Percentiles rank a stretch among this genome's conserved stretches.
Conservation (phyloP, 129 eudicot species). For the Deinandra increscens region DNA sequence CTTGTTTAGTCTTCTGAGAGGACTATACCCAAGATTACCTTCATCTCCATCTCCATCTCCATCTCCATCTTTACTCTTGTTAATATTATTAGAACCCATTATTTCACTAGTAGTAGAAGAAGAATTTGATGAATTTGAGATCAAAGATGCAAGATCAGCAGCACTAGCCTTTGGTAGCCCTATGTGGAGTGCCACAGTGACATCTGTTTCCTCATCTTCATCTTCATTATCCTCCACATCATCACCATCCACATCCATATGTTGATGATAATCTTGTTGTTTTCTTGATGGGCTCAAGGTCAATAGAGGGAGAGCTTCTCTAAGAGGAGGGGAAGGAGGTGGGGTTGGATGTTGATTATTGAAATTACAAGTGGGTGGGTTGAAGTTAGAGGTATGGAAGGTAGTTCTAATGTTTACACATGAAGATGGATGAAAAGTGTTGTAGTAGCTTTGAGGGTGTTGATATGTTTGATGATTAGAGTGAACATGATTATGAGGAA, state of each 20-base stretch:
- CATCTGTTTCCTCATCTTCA: slow-evolving; percentile 38
- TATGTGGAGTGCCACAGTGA: slow-evolving; percentile 80
- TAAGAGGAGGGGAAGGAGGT: slow-evolving; percentile 85
- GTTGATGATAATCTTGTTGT: slow-evolving; percentile 24
- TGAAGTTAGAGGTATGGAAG: slow-evolving; percentile 20
- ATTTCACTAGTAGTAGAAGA: slow-evolving; percentile 35
- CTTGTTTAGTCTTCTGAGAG: slow-evolving; percentile 58
- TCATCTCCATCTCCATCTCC: slow-evolving; percentile 46
- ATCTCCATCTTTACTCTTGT: slow-evolving; percentile 24
- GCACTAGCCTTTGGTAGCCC: slow-evolving; percentile 92
- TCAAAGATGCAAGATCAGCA: slow-evolving; percentile 66
- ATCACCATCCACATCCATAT: slow-evolving; percentile 42
- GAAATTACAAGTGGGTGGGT: slow-evolving; percentile 14
- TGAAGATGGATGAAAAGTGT: slow-evolving; percentile 19
- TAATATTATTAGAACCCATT: slow-evolving; percentile 11
- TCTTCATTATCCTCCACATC: slow-evolving; percentile 17
- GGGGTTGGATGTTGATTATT: slow-evolving; percentile 36
- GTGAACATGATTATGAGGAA: slow-evolving; percentile 25
- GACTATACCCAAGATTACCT: slow-evolving; percentile 37
- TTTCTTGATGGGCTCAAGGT: slow-evolving; percentile 54
- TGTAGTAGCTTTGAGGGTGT: slow-evolving; percentile 33
- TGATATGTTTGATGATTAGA: slow-evolving; percentile 17
- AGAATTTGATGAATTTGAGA: slow-evolving; percentile 34
- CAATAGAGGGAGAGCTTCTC: slow-evolving; percentile 82
- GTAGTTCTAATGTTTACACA: slow-evolving; percentile 25